These are phyloP conservation scores for Rhizoctonia solani DNA, from an alignment of 1,284 basidiomycete species.

Conservation along the genomic window DNA sequence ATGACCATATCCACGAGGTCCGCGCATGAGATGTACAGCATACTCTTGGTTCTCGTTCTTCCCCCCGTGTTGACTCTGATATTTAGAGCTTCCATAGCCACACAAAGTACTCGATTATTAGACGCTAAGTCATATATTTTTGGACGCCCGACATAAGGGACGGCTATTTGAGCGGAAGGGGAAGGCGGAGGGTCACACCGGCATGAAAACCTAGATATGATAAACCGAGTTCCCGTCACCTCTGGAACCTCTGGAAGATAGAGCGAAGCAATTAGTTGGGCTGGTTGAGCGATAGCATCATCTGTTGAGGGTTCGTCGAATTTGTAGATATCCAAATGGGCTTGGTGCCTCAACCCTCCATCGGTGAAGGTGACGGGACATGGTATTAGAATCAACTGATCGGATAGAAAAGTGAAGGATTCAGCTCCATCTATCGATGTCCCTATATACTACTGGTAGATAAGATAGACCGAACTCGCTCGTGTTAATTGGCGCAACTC, in stretches of 20 bases:
- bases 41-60: background rate
- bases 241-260: background rate
- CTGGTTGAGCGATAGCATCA: background rate
- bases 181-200: slow-evolving; percentile 2
- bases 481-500: background rate
- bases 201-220: background rate
- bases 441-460: background rate
- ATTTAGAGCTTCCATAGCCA: background rate
- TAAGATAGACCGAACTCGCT: background rate
- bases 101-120: background rate
- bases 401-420: slow-evolving; percentile 15
- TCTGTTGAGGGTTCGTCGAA: background rate
- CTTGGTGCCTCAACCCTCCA: background rate
- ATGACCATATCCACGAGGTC: background rate
- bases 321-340: slow-evolving; percentile 4
- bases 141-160: background rate
- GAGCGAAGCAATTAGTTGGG: slow-evolving; percentile 8
- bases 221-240: background rate
- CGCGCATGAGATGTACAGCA: background rate
- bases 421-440: background rate
- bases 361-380: background rate
- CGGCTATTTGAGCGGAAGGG: background rate
- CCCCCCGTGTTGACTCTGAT: background rate
- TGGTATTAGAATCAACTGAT: background rate
- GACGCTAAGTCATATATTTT: slow-evolving; percentile 10